phyloP scores from a whole-genome alignment of 345 rosid genomes.

The Eucalyptus caleyi region DNA sequence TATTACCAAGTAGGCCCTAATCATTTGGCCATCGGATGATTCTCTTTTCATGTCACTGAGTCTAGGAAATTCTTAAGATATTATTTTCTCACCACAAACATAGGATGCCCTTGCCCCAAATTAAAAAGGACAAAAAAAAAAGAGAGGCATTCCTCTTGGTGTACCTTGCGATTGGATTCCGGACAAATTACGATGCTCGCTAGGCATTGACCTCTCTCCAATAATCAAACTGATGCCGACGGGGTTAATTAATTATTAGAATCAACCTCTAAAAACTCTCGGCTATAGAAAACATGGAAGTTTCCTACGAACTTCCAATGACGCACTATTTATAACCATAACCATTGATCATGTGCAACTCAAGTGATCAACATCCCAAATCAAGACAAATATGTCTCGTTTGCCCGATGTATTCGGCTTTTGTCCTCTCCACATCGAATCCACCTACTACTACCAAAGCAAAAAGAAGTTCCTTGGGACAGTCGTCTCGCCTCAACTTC shows the following conservation, averaged over 20 bases:
- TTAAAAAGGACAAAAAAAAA: neutral
- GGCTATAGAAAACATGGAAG: neutral
- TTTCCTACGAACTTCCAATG: neutral
- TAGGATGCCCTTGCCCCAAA: neutral
- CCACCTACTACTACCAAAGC: neutral
- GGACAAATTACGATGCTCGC: neutral
- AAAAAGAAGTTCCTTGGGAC: neutral
- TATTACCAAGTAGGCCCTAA: neutral
- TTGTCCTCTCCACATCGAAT: neutral
- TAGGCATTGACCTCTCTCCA: neutral
- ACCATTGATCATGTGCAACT: neutral
- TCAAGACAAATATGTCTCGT: neutral
- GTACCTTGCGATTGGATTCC: neutral
- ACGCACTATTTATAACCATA: neutral
- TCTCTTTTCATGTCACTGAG: neutral
- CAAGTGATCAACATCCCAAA: neutral
- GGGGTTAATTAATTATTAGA: neutral
- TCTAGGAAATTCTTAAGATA: neutral
- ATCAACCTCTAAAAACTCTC: neutral
- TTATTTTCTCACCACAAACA: neutral
- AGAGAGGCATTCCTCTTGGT: neutral
- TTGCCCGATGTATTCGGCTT: neutral
- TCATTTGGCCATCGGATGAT: neutral
- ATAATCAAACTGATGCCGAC: neutral
- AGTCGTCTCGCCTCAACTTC: neutral